Conservation (phyloP, 306 rosid genomes). For the Mimosa pudica region DNA sequence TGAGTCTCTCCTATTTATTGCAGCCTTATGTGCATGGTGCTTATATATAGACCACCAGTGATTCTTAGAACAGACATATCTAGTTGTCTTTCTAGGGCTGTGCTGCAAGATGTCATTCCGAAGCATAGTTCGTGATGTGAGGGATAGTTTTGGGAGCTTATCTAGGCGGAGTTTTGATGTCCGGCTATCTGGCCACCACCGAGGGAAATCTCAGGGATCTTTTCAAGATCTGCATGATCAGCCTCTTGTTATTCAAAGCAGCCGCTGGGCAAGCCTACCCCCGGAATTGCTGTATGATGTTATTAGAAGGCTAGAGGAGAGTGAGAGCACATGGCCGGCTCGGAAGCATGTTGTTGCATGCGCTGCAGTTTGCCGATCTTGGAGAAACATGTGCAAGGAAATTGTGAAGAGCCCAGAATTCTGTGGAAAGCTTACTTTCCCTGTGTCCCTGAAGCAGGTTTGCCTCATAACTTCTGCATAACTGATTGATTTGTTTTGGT, state of each 20-base stretch:
- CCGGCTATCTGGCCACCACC: conserved; percentile 62
- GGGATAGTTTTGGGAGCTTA: conserved; percentile 88
- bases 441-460: conserved; percentile 90
- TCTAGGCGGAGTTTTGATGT: conserved; percentile 85
- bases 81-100: conserved; percentile 22
- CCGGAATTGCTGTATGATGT: conserved; percentile 77
- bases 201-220: conserved; percentile 84
- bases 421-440: conserved; percentile 85
- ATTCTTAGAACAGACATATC: conserved; percentile 32
- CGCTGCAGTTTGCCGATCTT: conserved; percentile 82
- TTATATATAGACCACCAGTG: conserved; percentile 36
- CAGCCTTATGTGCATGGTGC: conserved; percentile 44
- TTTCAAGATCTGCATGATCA: conserved; percentile 73
- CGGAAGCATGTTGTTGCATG: conserved; percentile 86
- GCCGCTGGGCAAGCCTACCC: conserved; percentile 86
- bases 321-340: conserved; percentile 82
- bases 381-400: conserved; percentile 92
- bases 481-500: background rate
- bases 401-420: conserved; percentile 75
- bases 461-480: background rate
- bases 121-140: conserved; percentile 86
- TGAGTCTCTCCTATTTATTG: conserved; percentile 32
- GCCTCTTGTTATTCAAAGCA: conserved; percentile 63
- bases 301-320: conserved; percentile 81
- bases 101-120: conserved; percentile 77